Evolutionary conservation across 352 stramenopile genomes (phyloP), one percentile per base, ranked within the genome.

Genomic region (Globisporangium cylindrosporum): DNA sequence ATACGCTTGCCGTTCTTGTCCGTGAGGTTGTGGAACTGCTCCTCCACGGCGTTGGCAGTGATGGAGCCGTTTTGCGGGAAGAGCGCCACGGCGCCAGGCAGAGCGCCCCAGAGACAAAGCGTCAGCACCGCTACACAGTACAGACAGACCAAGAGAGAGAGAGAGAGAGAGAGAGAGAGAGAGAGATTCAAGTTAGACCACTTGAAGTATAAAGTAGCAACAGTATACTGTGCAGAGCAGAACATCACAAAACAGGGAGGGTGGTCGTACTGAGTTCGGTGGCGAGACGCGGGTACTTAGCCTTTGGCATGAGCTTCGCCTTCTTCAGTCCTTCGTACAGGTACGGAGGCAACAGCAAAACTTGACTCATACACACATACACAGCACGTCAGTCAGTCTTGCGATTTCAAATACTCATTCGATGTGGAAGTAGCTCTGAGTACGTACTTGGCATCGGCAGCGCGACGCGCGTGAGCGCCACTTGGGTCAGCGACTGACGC

Each of bases 1-100:
- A 92, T 79, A 53, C 74, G 82, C 43, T 87, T 73, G 48, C 81
- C 84, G 29, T 83, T 63, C 43, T 80, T 80, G 69, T 92, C 81
- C 27, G 78, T 81, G 27, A 86, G 74, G 63, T 81, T 75, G 24
- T 76, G 73, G 69, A 92, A 92, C 32, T 90, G 73, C 20, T 80
- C 79, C 43, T 95, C 85, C 36, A 92, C 74, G 24, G 84, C 74
- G 53, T 80, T 67, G 2, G 84, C 81, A 1, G 80, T 77, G 71
- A 95, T 95, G 12, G 72, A 80, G 36, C 88, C 88, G 43, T 84
- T 90, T 66, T 95, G 86, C 10, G 88, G 88, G 73, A 95, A 95
- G 0, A 95, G 79, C 55, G 88, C 88, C 29, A 95, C 79, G 34
- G 88, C 86, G 8, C 70, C 89, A n/a, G 88, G 88, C 61, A 95